Base-by-base conservation (phyloP, 306 rosid species). In the Rosa multiflora region DNA sequence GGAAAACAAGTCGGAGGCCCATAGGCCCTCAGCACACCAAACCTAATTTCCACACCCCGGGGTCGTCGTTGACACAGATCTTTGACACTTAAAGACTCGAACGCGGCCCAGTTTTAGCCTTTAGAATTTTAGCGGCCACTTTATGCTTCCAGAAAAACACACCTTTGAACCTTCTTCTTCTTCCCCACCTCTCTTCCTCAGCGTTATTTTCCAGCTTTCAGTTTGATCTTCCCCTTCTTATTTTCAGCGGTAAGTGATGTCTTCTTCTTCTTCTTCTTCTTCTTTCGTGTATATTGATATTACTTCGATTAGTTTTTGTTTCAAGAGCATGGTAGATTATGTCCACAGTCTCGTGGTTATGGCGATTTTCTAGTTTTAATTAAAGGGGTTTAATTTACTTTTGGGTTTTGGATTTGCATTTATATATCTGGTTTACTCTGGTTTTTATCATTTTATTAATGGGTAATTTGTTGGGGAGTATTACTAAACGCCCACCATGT, bases 21-120 rank as follows among this genome's bases (percentile, higher is more conserved):
- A n/a, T n/a, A n/a, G n/a, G n/a, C n/a, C n/a, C n/a, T n/a, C n/a
- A n/a, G n/a, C n/a, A n/a, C n/a, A n/a, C n/a, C n/a, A n/a, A n/a
- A n/a, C n/a, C n/a, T n/a, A n/a, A n/a, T n/a, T n/a, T n/a, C n/a
- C n/a, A n/a, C n/a, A n/a, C n/a, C 29, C 48, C 48, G 11, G 11
- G 48, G 48, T 44, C 12, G 2, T 32, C 37, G 37, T 32, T 32
- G 37, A 32, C 37, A 0, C 37, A 32, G 37, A 32, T 14, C 52
- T 48, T 48, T 12, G 17, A 12, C 14, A 48, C 52, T 10, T 10
- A 49, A n/a, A n/a, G n/a, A 55, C 49, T 76, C 13, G 23, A n/a
- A 52, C 81, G 76, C 76, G 59, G 76, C 76, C 61, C 70, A 17
- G 23, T 77, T 68, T 53, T 10, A 78, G 75, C 81, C 75, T 21